phyloP scores from a whole-genome alignment of 2,329 filamentous ascomycete genomes.

The Truncatella angustata region DNA sequence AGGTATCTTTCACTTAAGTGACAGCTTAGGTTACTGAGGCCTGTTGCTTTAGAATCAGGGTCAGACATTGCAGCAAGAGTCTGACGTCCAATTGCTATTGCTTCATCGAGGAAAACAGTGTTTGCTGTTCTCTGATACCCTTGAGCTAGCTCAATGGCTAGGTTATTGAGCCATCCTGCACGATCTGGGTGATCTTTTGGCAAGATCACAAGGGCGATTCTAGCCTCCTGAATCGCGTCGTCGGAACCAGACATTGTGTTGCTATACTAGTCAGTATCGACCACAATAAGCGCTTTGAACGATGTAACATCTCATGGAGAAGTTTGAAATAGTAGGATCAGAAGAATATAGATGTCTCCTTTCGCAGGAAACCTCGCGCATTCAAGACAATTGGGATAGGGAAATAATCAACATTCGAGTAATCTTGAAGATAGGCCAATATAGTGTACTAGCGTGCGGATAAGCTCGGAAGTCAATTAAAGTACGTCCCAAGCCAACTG shows the following conservation, averaged over 20 bases:
- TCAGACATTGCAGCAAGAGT: background rate
- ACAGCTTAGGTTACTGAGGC: background rate
- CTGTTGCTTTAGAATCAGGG: background rate
- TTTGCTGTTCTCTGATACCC: background rate
- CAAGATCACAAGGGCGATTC: background rate
- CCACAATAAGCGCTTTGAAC: too few species aligned
- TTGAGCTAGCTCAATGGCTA: background rate
- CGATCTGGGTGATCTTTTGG: background rate
- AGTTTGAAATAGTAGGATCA: too few species aligned
- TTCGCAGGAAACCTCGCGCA: too few species aligned
- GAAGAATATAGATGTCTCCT: too few species aligned
- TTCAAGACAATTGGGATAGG: too few species aligned
- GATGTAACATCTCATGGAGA: too few species aligned
- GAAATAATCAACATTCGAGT: too few species aligned
- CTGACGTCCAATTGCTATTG: background rate
- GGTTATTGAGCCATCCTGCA: background rate
- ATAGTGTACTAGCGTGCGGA: too few species aligned
- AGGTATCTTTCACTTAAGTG: background rate
- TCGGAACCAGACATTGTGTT: background rate
- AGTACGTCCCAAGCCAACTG: too few species aligned
- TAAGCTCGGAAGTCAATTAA: too few species aligned
- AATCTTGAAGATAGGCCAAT: too few species aligned
- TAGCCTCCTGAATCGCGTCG: background rate
- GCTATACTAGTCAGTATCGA: background rate
- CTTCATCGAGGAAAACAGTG: background rate